Percentiles rank a stretch among this genome's conserved stretches.
These are phyloP conservation scores for Thecaphora frezii DNA, from an alignment of 1,284 basidiomycete genomes.

Conservation along the genomic window DNA sequence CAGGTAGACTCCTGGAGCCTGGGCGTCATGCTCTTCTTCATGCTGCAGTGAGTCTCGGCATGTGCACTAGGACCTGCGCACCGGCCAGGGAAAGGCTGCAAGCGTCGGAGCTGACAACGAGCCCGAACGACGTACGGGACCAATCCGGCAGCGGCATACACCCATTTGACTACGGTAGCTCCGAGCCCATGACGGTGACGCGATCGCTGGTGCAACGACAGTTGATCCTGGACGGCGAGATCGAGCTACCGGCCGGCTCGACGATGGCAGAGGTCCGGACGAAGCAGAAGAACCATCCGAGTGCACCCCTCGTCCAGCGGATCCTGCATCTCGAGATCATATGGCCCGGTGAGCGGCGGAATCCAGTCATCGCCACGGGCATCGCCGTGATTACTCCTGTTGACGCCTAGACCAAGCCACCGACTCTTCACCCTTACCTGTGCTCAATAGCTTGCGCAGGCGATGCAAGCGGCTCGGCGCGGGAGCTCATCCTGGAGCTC, in stretches of 20 bases:
- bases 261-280: neutral
- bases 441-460: no score
- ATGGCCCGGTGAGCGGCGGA: neutral
- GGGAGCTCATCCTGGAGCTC: neutral
- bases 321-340: neutral
- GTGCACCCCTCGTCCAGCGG: neutral
- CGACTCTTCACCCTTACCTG: no score
- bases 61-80: no score
- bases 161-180: neutral
- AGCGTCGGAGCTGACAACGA: no score
- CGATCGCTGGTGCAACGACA: neutral
- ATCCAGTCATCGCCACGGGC: no score
- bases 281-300: neutral
- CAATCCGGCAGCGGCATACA: neutral
- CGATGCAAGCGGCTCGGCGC: no score
- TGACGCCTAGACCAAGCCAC: no score
- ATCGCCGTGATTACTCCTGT: no score
- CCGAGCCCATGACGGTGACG: neutral
- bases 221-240: neutral
- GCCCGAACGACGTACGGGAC: no score
- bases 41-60: neutral
- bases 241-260: neutral
- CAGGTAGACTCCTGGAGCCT: neutral
- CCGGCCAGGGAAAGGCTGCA: no score
- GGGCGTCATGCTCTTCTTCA: neutral